Percentiles rank a stretch among this genome's conserved stretches.
Evolutionary conservation across 163 green algal genomes (phyloP).

Genomic region (Chlamydomonas reinhardtii): DNA sequence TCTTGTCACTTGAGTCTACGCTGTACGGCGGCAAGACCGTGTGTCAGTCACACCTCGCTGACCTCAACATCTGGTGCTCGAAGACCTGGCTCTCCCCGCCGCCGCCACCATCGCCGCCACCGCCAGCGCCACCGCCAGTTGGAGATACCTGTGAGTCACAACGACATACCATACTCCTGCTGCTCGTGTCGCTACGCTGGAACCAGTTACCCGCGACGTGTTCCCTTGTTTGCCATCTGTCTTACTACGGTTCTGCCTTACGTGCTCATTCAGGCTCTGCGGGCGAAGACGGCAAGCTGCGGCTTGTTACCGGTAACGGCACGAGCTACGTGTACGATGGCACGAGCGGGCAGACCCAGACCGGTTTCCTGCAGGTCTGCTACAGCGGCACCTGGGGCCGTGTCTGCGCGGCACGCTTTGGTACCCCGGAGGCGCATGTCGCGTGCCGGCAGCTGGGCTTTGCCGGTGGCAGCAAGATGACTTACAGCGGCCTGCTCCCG

Average conservation of each 20-base stretch:
- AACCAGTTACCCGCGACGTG: not conserved
- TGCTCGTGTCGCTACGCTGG: not conserved
- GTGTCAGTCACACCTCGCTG: not conserved
- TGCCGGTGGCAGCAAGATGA: too few relatives aligned
- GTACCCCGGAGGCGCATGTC: too few relatives aligned
- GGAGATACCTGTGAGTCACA: not conserved
- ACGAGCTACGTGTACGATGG: not conserved
- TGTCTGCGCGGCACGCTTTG: too few relatives aligned
- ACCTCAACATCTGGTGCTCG: constrained; percentile 31
- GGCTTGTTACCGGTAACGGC: constrained; percentile 5
- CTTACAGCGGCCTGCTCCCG: too few relatives aligned
- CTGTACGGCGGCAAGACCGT: not conserved
- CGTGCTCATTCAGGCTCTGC: too few relatives aligned
- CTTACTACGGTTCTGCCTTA: too few relatives aligned
- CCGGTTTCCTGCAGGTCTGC: constrained; percentile 18
- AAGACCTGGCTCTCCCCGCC: constrained; percentile 26
- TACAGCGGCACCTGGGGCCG: not conserved
- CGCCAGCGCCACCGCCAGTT: not conserved
- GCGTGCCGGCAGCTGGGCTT: too few relatives aligned
- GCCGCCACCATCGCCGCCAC: not conserved
- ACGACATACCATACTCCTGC: not conserved
- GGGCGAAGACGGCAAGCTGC: not conserved
- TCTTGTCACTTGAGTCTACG: not conserved
- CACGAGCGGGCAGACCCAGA: not conserved
- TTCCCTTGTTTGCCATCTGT: too few relatives aligned